Base-by-base conservation (phyloP, 1,139 yeast genomes). In the Geotrichum siamense region DNA sequence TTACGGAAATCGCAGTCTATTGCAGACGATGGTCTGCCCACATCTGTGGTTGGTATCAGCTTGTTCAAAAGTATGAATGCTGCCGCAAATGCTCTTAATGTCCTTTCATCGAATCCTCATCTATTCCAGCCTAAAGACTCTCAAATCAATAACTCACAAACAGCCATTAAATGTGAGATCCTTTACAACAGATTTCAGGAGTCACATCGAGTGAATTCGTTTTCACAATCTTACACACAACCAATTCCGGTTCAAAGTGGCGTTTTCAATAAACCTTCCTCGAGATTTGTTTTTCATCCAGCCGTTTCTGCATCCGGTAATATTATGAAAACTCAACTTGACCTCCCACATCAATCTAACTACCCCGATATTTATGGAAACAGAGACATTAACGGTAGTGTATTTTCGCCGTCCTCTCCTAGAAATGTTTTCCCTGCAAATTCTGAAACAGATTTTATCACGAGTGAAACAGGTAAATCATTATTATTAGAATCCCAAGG, bases 71-170 rank as follows among this genome's bases (percentile, higher is more conserved):
- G 80, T 40, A 60, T 75, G 39, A 72, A 74, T 50, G 72, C 85
- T 33, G 91, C 93, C 40, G 68, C 79, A 30, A 77, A 81, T 16
- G 85, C 86, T 30, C 79, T 79, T n/a, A 75, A 77, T 49, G 64
- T 79, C 21, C 69, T 87, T 40, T 86, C 82, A 41, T 65, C 80
- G 65, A 55, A 81, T 68, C 57, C 74, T 58, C 63, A 69, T 80
- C 28, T 85, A 77, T 68, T 94, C 86, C 32, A 49, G 10, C 49
- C 49, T 4, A 43, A 44, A 27, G 48, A 41, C 9, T 21, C 45
- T 27, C 44, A 33, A 10, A 26, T 37, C 1, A 43, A 38, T 34
- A n/a, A 42, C 16, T 41, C 52, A 16, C 48, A 52, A 26, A 45
- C 56, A 4, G 49, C 55, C 21, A 52, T 51, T 38, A 54, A 52